A percentile compares a stretch with the other conserved stretches of the same genome.
phyloP scores from a whole-genome alignment of 257 asterid genomes.

The Solanum tarapatanum region DNA sequence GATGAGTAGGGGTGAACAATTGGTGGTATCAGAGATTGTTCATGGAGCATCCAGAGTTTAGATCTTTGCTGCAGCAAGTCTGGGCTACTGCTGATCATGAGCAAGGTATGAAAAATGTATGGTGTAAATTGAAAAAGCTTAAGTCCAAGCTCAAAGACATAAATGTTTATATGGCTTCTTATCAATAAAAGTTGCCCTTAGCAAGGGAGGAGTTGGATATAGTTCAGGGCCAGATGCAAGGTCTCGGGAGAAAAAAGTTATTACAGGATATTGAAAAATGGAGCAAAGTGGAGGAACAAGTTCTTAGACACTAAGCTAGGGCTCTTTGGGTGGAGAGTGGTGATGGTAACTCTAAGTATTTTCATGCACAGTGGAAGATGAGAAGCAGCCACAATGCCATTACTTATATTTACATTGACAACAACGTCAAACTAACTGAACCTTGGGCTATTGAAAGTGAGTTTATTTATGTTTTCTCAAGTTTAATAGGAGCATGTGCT shows the following conservation, averaged over 20 bases:
- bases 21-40: too few relatives aligned
- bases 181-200: neutral
- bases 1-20: too few relatives aligned
- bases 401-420: neutral
- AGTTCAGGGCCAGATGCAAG: neutral
- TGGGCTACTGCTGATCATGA: neutral
- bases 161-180: neutral
- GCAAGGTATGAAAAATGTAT: too few relatives aligned
- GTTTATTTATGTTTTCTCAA: neutral
- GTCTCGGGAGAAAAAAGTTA: neutral
- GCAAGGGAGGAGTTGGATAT: neutral
- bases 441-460: neutral
- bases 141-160: too few relatives aligned
- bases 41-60: neutral
- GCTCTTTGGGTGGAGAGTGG: neutral
- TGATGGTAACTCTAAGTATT: neutral
- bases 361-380: neutral
- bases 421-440: neutral
- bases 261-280: neutral
- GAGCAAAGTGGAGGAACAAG: neutral
- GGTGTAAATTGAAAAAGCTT: neutral
- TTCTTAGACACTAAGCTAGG: too few relatives aligned
- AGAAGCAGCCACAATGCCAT: neutral
- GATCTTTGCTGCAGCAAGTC: neutral
- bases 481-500: too few relatives aligned